Conservation (phyloP, 2,329 filamentous ascomycete species). For the Hypoxylon sp. region DNA sequence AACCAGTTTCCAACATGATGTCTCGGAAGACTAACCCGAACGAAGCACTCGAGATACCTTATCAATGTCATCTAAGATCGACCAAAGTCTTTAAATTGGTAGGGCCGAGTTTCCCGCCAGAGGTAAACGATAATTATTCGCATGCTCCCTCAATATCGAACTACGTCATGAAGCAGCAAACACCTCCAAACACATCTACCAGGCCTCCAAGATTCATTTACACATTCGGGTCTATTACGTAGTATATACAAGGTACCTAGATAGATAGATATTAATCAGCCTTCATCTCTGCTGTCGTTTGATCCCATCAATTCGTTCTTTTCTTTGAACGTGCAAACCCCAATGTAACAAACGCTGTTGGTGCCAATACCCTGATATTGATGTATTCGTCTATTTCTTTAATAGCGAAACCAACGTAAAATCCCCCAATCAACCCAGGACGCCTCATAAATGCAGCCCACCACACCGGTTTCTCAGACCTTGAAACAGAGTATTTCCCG, state of each 20-base stretch:
- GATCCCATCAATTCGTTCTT: not conserved
- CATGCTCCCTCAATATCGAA: no score
- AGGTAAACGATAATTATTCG: no score
- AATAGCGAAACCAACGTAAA: slow-evolving; percentile 24
- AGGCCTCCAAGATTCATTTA: not conserved
- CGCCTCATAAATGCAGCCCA: slow-evolving; percentile 41
- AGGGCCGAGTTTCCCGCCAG: no score
- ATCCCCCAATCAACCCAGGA: slow-evolving; percentile 28
- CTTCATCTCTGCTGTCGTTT: not conserved
- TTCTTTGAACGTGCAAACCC: slow-evolving; percentile 8
- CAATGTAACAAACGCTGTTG: slow-evolving; percentile 21
- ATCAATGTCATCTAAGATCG: no score
- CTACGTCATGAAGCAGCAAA: no score
- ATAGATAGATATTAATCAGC: slow-evolving; percentile 24
- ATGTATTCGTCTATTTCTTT: slow-evolving; percentile 18
- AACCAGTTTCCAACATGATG: no score
- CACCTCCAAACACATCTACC: no score
- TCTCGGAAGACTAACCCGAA: no score
- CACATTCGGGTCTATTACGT: slow-evolving; percentile 13
- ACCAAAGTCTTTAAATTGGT: no score
- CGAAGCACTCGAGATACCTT: not conserved
- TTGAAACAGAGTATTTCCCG: slow-evolving; percentile 9
- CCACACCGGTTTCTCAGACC: slow-evolving; percentile 7
- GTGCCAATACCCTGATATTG: slow-evolving; percentile 31
- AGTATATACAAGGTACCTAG: slow-evolving; percentile 25